Evolutionary conservation across 208 protist species (phyloP).

Genomic region (Crithidia thermophila): DNA sequence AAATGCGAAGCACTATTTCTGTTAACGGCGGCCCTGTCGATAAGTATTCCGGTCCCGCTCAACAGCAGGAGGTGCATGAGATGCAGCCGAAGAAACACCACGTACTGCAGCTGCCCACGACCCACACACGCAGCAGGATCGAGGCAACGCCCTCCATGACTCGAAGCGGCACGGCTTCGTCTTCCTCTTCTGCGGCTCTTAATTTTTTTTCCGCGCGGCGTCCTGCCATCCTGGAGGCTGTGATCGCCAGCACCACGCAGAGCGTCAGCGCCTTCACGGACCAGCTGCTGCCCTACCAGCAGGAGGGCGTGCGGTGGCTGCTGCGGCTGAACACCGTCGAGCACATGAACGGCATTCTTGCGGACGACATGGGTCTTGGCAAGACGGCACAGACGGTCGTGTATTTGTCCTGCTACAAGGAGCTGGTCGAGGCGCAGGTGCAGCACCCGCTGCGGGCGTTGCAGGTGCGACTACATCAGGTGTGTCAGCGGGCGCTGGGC

Average conservation of each 20-base stretch:
- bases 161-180: no score
- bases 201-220: constrained; percentile 3
- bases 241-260: constrained; percentile 30
- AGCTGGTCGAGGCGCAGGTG: constrained; percentile 40
- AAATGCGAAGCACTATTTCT: no score
- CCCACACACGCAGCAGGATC: no score
- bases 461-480: background rate
- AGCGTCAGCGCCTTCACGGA: constrained; percentile 26
- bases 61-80: no score
- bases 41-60: no score
- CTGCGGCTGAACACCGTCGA: constrained; percentile 91
- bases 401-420: constrained; percentile 83
- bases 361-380: constrained; percentile 98
- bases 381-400: constrained; percentile 97
- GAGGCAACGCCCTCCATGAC: no score
- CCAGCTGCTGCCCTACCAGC: constrained; percentile 95
- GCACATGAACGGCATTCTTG: constrained; percentile 90
- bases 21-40: no score
- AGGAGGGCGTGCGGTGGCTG: constrained; percentile 97
- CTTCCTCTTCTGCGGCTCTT: background rate
- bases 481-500: constrained; percentile 25
- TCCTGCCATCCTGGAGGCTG: constrained; percentile 31
- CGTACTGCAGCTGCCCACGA: no score
- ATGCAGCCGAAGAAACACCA: no score
- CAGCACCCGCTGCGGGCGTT: constrained; percentile 24